These are phyloP conservation scores for Endoconidiophora polonica DNA, from an alignment of 2,329 filamentous ascomycete species.

Conservation along the genomic window DNA sequence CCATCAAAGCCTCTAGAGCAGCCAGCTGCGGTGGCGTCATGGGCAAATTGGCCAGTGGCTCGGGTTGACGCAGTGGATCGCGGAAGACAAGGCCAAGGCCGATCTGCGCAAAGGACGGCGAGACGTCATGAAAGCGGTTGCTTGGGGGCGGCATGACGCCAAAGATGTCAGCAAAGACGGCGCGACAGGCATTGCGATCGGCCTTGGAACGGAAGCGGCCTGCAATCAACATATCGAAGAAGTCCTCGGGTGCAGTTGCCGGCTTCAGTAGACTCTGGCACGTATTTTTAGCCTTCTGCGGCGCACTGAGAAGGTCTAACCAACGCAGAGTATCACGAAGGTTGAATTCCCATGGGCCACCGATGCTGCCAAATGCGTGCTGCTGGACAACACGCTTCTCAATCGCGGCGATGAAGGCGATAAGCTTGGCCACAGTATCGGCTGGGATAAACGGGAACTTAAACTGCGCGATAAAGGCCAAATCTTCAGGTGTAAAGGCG, in stretches of 20 bases:
- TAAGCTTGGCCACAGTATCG: constrained; percentile 47
- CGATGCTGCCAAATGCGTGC: constrained; percentile 41
- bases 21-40: constrained; percentile 38
- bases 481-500: constrained; percentile 64
- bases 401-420: constrained; percentile 65
- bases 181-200: constrained; percentile 50
- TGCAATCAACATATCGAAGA: constrained; percentile 66
- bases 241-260: constrained; percentile 38
- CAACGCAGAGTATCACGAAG: constrained; percentile 79
- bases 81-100: constrained; percentile 58
- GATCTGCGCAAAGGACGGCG: constrained; percentile 51
- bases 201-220: constrained; percentile 64
- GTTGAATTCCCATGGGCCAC: constrained; percentile 90
- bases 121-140: constrained; percentile 58
- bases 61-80: constrained; percentile 35
- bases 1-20: constrained; percentile 70
- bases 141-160: constrained; percentile 33
- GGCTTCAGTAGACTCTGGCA: constrained; percentile 18
- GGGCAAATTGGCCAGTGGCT: constrained; percentile 33
- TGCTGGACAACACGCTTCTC: constrained; percentile 52
- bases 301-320: constrained; percentile 53
- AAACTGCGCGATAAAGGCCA: constrained; percentile 64
- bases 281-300: no score
- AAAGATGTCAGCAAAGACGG: constrained; percentile 52
- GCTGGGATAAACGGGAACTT: constrained; percentile 50